These are phyloP conservation scores for Dryas drummondii DNA, from an alignment of 306 rosid species.

Conservation along the genomic window DNA sequence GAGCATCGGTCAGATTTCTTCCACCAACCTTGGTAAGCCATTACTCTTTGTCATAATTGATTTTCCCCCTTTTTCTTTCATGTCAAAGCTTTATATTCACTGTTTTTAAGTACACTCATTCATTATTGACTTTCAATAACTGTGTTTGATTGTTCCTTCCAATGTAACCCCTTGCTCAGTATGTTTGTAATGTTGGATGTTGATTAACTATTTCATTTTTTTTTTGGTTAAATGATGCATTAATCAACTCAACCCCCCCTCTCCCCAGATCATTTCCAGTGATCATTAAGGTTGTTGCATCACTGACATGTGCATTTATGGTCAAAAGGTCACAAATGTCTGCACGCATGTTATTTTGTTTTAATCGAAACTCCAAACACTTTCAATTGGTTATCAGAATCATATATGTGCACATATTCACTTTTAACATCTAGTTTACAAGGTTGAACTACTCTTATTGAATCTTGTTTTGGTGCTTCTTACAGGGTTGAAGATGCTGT, in stretches of 20 bases:
- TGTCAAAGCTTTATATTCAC: neutral
- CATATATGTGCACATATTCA: neutral
- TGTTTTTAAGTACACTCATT: neutral
- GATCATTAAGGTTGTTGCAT: neutral
- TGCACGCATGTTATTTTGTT: neutral
- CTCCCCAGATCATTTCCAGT: neutral
- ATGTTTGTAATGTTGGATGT: neutral
- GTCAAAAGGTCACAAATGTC: neutral
- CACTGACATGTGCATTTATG: neutral
- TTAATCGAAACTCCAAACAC: neutral
- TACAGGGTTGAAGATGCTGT: slow-evolving; percentile 99
- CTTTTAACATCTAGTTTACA: neutral
- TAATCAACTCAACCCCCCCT: too few relatives aligned
- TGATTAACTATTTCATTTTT: neutral
- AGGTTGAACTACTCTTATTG: neutral
- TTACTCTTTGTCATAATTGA: slow-evolving; percentile 1
- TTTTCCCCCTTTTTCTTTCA: neutral
- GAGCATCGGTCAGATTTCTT: slow-evolving; percentile 90
- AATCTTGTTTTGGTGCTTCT: slow-evolving; percentile 1
- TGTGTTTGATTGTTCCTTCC: neutral
- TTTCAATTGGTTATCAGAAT: neutral
- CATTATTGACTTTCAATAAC: neutral
- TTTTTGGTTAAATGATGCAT: neutral
- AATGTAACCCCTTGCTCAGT: neutral
- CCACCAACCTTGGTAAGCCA: slow-evolving; percentile 87